Base-by-base conservation (phyloP, 106 monocot genomes). In the Vanilla planifolia region DNA sequence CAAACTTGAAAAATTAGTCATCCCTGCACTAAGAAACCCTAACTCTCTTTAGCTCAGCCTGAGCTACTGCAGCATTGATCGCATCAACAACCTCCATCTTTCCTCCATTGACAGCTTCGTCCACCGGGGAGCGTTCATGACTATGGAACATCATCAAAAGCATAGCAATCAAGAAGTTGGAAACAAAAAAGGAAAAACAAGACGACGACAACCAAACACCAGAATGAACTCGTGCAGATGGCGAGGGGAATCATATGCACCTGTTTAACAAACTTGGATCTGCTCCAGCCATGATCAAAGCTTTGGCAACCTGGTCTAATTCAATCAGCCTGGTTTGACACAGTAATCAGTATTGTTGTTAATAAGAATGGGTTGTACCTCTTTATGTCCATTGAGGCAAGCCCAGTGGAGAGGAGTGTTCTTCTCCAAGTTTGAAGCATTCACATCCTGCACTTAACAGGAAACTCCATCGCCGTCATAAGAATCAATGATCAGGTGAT, bases 321-420 rank as follows among this genome's bases (percentile, higher is more conserved):
- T 45, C 41, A 44, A 34, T 57, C 19, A 57, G 57, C 17, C 33
- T 37, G 35, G 8, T 48, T 64, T 64, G 3, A n/a, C 13, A 39
- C 13, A 25, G 33, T 4, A 48, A 6, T 48, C 16, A 34, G 36
- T 10, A 48, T 25, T 33, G 10, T 58, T 60, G 8, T 17, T 2
- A 0, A 20, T 8, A 22, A 45, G 17, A 0, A 25, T 30, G 2
- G 20, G 15, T 2, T 23, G 57, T 72, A 98, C 96, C 88, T 98
- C 96, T 44, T 74, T 42, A 32, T 88, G 87, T 33, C 88, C 96
- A 69, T 98, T 98, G 26, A 98, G 77, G 62, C 96, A 98, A 70
- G 96, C 96, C 91, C 91, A 98, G 56, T 98, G 96, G 48, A 92
- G 82, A 3, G 96, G 88, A 40, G 85, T 88, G 55, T 98, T 98